Evolutionary conservation across 2,329 filamentous ascomycete genomes (phyloP).

Genomic region (Colletotrichum sp.): DNA sequence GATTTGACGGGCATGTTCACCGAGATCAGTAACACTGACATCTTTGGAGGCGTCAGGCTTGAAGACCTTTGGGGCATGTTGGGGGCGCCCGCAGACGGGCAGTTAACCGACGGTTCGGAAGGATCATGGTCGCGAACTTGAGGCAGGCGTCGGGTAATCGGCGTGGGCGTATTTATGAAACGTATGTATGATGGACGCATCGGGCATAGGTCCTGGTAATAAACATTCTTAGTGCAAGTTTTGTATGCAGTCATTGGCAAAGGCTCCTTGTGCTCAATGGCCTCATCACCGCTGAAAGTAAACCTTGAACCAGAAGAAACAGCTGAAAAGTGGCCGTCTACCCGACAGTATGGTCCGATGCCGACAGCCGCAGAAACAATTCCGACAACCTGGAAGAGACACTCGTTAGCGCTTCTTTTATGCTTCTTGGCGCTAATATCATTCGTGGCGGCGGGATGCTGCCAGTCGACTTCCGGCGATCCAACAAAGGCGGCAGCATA

Average conservation of each 20-base stretch:
- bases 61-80: constrained; percentile 6
- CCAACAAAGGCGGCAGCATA: background rate
- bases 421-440: background rate
- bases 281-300: background rate
- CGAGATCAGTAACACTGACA: constrained; percentile 4
- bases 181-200: background rate
- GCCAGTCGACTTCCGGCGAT: background rate
- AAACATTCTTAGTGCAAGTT: background rate
- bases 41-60: background rate
- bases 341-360: background rate
- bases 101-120: background rate
- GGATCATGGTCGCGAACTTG: background rate
- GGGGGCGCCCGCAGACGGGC: background rate
- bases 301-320: background rate
- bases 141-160: background rate
- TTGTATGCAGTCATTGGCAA: background rate
- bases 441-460: background rate
- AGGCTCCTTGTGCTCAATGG: background rate
- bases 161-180: background rate
- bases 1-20: constrained; percentile 11
- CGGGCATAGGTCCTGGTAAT: background rate
- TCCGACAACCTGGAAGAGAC: background rate
- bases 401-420: background rate
- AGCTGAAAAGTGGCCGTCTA: background rate
- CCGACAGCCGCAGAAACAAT: background rate